phyloP scores from a whole-genome alignment of 352 stramenopile species.

The Globisporangium alternatum region DNA sequence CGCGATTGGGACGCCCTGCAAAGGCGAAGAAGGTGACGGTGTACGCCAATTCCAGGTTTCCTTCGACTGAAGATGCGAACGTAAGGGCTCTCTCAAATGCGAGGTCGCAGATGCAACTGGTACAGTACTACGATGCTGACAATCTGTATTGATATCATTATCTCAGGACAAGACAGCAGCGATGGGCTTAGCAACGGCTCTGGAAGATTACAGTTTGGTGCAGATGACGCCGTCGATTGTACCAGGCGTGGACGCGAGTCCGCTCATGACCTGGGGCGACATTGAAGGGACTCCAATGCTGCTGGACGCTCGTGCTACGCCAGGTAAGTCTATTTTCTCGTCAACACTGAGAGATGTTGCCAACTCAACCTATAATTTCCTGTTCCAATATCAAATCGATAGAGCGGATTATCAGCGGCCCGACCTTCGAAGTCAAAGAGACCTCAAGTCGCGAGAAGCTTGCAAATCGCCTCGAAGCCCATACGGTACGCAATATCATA shows the following conservation, averaged over 20 bases:
- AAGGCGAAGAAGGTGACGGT: constrained; percentile 48
- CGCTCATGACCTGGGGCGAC: constrained; percentile 83
- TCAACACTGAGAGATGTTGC: neutral
- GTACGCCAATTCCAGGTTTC: constrained; percentile 77
- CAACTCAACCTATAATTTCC: neutral
- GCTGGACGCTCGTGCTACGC: constrained; percentile 32
- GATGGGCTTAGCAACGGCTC: constrained; percentile 10
- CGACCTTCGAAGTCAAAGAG: constrained; percentile 66
- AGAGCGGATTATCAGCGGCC: constrained; percentile 43
- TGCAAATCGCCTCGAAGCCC: constrained; percentile 50
- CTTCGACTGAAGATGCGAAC: constrained; percentile 13
- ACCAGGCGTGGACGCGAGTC: constrained; percentile 67
- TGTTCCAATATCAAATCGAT: neutral
- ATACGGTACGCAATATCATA: constrained; percentile 35
- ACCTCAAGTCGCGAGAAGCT: constrained; percentile 61
- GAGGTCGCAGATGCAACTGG: neutral
- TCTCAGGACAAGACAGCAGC: constrained; percentile 10
- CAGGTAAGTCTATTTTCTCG: constrained; percentile 27
- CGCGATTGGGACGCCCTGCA: constrained; percentile 22
- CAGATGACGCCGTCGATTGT: constrained; percentile 79
- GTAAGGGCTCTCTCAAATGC: constrained; percentile 14
- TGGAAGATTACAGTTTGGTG: constrained; percentile 48
- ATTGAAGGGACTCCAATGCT: constrained; percentile 79
- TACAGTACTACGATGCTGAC: neutral
- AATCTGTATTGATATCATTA: neutral